Evolutionary conservation across 768 basidiomycete species (phyloP).

Genomic region (Leccinum broughii): DNA sequence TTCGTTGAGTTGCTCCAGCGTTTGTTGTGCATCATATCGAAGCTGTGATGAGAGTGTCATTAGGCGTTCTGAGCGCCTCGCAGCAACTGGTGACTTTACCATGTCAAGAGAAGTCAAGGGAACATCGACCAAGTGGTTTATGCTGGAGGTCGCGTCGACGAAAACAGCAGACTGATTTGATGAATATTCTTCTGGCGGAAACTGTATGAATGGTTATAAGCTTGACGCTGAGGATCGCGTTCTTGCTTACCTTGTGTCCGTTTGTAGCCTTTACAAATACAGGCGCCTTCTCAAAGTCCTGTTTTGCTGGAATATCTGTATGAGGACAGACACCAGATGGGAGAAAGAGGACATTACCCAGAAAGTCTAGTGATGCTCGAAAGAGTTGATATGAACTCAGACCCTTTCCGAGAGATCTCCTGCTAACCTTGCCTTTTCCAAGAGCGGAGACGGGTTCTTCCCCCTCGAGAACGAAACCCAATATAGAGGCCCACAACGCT

Average conservation of each 20-base stretch:
- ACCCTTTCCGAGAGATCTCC: constrained; percentile 71
- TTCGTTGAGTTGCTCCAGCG: constrained; percentile 63
- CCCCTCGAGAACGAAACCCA: constrained; percentile 64
- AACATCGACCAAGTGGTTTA: constrained; percentile 77
- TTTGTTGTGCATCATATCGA: constrained; percentile 70
- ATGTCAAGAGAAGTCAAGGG: constrained; percentile 77
- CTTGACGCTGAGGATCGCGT: background rate
- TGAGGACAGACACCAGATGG: constrained; percentile 8
- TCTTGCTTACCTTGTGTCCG: constrained; percentile 51
- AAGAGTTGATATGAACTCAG: constrained; percentile 91
- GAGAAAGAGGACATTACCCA: constrained; percentile 51
- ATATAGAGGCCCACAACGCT: constrained; percentile 64
- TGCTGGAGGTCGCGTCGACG: constrained; percentile 73
- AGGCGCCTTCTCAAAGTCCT: constrained; percentile 58
- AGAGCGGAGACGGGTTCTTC: constrained; percentile 48
- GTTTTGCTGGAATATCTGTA: constrained; percentile 52
- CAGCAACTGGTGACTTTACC: constrained; percentile 41
- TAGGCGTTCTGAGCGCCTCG: background rate
- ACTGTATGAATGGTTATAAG: constrained; percentile 42
- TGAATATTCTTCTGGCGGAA: constrained; percentile 55
- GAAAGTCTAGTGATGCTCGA: constrained; percentile 78
- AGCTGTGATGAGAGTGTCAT: constrained; percentile 49
- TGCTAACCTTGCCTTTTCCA: constrained; percentile 27
- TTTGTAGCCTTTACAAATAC: constrained; percentile 59
- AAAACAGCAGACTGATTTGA: constrained; percentile 57